phyloP scores from a whole-genome alignment of 371 early-diverging fungal species.

The Mucor irregularis region DNA sequence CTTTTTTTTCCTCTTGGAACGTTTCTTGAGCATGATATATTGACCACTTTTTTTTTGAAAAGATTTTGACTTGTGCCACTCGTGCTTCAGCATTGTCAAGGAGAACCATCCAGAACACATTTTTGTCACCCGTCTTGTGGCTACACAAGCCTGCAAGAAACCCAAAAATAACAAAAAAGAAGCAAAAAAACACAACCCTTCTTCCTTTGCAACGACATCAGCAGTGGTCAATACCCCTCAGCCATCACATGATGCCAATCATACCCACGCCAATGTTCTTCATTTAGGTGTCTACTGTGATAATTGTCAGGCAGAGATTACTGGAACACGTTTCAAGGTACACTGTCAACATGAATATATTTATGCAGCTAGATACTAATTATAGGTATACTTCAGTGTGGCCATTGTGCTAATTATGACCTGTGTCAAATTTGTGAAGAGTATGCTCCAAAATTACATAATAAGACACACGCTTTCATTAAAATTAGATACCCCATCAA shows the following conservation, averaged over 20 bases:
- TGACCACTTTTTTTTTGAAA: constrained; percentile 17
- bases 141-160: constrained; percentile 4
- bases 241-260: neutral
- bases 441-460: constrained; percentile 30
- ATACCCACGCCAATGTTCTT: constrained; percentile 8
- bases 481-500: constrained; percentile 46
- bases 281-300: constrained; percentile 50
- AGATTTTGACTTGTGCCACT: constrained; percentile 56
- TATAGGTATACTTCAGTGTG: constrained; percentile 43
- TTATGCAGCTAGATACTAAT: neutral
- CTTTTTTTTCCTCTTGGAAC: neutral
- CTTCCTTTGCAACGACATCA: neutral
- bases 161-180: neutral
- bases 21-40: too few relatives aligned
- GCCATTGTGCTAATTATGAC: constrained; percentile 57
- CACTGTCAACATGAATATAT: neutral
- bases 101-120: constrained; percentile 36
- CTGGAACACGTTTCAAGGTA: constrained; percentile 62
- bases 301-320: constrained; percentile 41
- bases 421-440: constrained; percentile 59
- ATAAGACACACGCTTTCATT: constrained; percentile 50
- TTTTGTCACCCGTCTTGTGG: constrained; percentile 34
- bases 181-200: neutral
- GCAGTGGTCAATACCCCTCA: neutral
- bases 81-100: constrained; percentile 39